Evolutionary conservation across 805 yeast genomes (phyloP).

Genomic region (Candida tibetensis): DNA sequence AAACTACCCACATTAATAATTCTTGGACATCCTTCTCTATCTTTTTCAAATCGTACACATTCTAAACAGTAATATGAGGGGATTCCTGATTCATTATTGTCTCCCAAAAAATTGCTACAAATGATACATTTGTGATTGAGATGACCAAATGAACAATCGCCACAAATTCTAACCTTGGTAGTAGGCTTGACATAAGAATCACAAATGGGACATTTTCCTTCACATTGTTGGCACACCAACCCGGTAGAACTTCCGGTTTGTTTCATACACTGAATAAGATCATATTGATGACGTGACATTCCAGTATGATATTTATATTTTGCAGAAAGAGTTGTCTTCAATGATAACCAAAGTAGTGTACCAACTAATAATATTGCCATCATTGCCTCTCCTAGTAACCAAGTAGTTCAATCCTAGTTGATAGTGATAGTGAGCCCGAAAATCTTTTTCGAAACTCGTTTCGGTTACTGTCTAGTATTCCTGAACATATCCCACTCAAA

Average conservation of each 20-base stretch:
- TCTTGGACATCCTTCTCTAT: conserved; percentile 91
- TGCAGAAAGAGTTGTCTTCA: not conserved
- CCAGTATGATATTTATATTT: not conserved
- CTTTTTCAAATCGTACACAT: conserved; percentile 75
- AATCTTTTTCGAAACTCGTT: too few relatives aligned
- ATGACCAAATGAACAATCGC: conserved; percentile 79
- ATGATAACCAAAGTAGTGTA: not conserved
- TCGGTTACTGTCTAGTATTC: too few relatives aligned
- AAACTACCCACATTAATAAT: conserved; percentile 79
- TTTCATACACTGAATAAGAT: conserved; percentile 76
- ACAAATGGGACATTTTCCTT: conserved; percentile 88
- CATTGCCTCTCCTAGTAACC: conserved; percentile 1
- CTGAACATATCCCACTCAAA: not conserved
- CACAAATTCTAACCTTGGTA: conserved; percentile 69
- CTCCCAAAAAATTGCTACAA: conserved; percentile 64
- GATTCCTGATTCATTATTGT: conserved; percentile 39
- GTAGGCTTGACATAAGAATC: conserved; percentile 79
- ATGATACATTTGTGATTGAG: conserved; percentile 66
- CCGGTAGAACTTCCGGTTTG: conserved; percentile 79
- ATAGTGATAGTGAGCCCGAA: too few relatives aligned
- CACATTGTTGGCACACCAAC: conserved; percentile 76
- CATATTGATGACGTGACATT: conserved; percentile 91
- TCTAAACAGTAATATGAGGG: conserved; percentile 80
- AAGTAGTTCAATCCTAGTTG: not conserved
- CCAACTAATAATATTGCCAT: conserved; percentile 1